Conservation (phyloP, 1,284 basidiomycete genomes). For the Pseudozyma sp. region DNA sequence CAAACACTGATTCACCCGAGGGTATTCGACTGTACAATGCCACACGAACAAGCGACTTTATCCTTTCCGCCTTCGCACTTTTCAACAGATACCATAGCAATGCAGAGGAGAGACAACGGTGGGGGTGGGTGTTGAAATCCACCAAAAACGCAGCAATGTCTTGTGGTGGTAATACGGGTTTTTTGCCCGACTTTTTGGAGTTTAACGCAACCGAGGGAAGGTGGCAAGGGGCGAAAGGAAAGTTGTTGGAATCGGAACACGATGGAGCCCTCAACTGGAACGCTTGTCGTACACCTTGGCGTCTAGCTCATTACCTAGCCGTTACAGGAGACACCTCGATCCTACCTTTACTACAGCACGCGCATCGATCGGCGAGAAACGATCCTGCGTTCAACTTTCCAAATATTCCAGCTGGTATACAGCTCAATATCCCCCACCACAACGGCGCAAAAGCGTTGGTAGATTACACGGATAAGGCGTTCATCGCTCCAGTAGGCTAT, state of each 20-base stretch:
- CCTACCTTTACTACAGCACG: constrained; percentile 52
- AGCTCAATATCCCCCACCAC: constrained; percentile 4
- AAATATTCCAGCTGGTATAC: constrained; percentile 54
- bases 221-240: constrained; percentile 46
- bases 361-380: constrained; percentile 30
- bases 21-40: constrained; percentile 50
- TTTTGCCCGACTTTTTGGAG: constrained; percentile 59
- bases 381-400: constrained; percentile 38
- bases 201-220: constrained; percentile 11
- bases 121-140: constrained; percentile 53
- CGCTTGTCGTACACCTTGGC: constrained; percentile 63
- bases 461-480: constrained; percentile 60
- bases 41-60: constrained; percentile 58
- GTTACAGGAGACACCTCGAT: constrained; percentile 51
- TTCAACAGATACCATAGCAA: constrained; percentile 50
- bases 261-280: constrained; percentile 64
- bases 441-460: constrained; percentile 36
- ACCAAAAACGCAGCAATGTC: constrained; percentile 43
- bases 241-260: constrained; percentile 56
- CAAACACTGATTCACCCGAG: constrained; percentile 40
- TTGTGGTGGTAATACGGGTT: constrained; percentile 26
- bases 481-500: constrained; percentile 60
- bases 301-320: constrained; percentile 62
- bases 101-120: constrained; percentile 27
- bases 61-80: constrained; percentile 54